Percentiles rank a stretch among this genome's conserved stretches.
Evolutionary conservation across 2,329 filamentous ascomycete genomes (phyloP).

Genomic region (Aspergillus sergii): DNA sequence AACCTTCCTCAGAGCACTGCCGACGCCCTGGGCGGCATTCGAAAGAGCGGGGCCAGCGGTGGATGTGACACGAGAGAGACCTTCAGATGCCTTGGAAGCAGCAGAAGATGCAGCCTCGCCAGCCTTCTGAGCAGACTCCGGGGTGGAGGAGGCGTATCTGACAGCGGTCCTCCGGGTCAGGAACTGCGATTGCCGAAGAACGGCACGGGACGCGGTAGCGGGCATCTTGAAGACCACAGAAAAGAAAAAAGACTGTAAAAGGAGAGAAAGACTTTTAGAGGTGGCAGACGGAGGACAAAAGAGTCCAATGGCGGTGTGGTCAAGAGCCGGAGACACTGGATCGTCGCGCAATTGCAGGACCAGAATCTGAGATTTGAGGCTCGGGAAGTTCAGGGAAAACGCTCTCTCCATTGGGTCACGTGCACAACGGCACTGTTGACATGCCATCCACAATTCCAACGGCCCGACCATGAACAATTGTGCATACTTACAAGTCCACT

Average conservation of each 20-base stretch:
- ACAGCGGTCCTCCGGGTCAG: slow-evolving; percentile 48
- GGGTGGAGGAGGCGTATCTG: slow-evolving; percentile 51
- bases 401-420: slow-evolving; percentile 20
- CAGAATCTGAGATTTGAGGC: slow-evolving; percentile 42
- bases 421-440: slow-evolving; percentile 6
- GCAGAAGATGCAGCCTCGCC: slow-evolving; percentile 46
- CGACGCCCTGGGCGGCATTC: slow-evolving; percentile 69
- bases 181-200: slow-evolving; percentile 51
- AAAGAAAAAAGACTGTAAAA: slow-evolving; percentile 28
- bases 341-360: slow-evolving; percentile 39
- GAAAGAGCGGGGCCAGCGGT: slow-evolving; percentile 77
- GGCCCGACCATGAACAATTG: neutral
- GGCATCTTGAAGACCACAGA: slow-evolving; percentile 44
- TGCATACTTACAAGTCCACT: neutral
- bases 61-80: slow-evolving; percentile 77
- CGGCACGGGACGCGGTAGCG: slow-evolving; percentile 46
- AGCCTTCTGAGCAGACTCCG: slow-evolving; percentile 49
- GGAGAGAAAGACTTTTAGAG: slow-evolving; percentile 30
- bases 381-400: slow-evolving; percentile 47
- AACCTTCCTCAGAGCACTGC: slow-evolving; percentile 70
- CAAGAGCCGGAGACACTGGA: slow-evolving; percentile 30
- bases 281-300: slow-evolving; percentile 35
- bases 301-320: slow-evolving; percentile 44
- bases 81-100: slow-evolving; percentile 71
- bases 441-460: neutral